Conservation (phyloP, 495 filamentous ascomycete species). For the Hypoxylon crocopeplum region DNA sequence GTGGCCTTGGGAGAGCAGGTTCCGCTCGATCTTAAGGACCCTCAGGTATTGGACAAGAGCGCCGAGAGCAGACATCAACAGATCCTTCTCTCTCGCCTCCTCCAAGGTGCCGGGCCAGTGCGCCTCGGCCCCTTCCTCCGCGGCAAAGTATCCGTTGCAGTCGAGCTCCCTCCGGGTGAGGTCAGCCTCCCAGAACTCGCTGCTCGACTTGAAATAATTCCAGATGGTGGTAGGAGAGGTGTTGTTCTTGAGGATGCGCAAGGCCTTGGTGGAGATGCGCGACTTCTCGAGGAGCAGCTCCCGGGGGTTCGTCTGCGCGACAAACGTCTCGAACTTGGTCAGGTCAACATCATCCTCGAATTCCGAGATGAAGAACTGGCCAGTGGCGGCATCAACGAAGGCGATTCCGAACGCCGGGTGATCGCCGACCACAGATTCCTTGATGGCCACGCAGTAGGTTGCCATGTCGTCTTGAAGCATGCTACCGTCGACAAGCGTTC, state of each 20-base stretch:
- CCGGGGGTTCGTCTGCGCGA: slow-evolving; percentile 89
- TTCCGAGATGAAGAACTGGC: slow-evolving; percentile 90
- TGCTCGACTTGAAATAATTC: slow-evolving; percentile 87
- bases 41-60: slow-evolving; percentile 88
- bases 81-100: slow-evolving; percentile 76
- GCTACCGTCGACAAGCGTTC: slow-evolving; percentile 90
- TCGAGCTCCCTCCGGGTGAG: slow-evolving; percentile 82
- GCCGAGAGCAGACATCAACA: slow-evolving; percentile 92
- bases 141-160: slow-evolving; percentile 79
- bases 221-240: slow-evolving; percentile 91
- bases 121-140: slow-evolving; percentile 64
- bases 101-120: slow-evolving; percentile 82
- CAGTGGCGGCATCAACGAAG: slow-evolving; percentile 96
- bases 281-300: slow-evolving; percentile 93
- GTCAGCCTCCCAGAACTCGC: slow-evolving; percentile 92
- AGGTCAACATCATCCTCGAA: slow-evolving; percentile 92
- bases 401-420: slow-evolving; percentile 87
- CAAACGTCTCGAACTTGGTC: slow-evolving; percentile 97
- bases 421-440: slow-evolving; percentile 79
- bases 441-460: slow-evolving; percentile 95
- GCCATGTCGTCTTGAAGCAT: slow-evolving; percentile 99
- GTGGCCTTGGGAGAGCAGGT: slow-evolving; percentile 87
- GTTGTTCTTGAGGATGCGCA: slow-evolving; percentile 97
- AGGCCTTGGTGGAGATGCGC: slow-evolving; percentile 77
- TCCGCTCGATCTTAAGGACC: slow-evolving; percentile 86